Evolutionary conservation across 2,329 filamentous ascomycete genomes (phyloP), one percentile per base, ranked within the genome.

Genomic region (Pseudogymnoascus sp.): DNA sequence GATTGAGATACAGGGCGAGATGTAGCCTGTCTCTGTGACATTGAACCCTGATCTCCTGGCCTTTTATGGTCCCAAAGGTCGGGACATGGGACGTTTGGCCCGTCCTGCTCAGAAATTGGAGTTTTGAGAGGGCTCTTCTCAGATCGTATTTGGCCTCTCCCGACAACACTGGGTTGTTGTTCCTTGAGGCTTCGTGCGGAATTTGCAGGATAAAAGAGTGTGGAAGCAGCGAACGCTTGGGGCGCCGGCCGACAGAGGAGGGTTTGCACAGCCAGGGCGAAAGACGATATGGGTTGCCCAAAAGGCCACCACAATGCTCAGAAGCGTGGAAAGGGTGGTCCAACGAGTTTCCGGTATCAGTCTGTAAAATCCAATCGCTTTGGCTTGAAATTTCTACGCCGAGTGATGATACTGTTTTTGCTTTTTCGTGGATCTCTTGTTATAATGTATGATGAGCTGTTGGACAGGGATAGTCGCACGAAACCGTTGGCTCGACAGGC

Each of bases 1-100:
- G 71, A 71, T 63, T 76, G 79, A 75, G 81, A 81, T 72, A 77
- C 74, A 78, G 81, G 78, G 73, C 75, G 78, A 80, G 81, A 76
- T 74, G 76, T 77, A 79, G 79, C 74, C 70, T 78, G 79, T 77
- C 78, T 80, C 78, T 84, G 81, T 77, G 83, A 85, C 84, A 86
- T 86, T 77, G 82, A 80, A 77, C 76, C 76, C 80, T 79, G 78
- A 75, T 82, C 81, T 78, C 81, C 80, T 79, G 74, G 76, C 73
- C 75, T 73, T 74, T 74, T 75, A 72, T 76, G 74, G 75, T 76
- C 77, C 74, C 74, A 74, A 75, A 74, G 76, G 76, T 76, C 78
- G 74, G 78, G 74, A 81, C 83, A 86, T 86, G 79, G 83, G 84
- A 78, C 68, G 70, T 70, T 68, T 62, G 67, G 70, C 68, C 68